Base-by-base conservation (phyloP, 306 rosid genomes). In the Gleditsia sinensis region DNA sequence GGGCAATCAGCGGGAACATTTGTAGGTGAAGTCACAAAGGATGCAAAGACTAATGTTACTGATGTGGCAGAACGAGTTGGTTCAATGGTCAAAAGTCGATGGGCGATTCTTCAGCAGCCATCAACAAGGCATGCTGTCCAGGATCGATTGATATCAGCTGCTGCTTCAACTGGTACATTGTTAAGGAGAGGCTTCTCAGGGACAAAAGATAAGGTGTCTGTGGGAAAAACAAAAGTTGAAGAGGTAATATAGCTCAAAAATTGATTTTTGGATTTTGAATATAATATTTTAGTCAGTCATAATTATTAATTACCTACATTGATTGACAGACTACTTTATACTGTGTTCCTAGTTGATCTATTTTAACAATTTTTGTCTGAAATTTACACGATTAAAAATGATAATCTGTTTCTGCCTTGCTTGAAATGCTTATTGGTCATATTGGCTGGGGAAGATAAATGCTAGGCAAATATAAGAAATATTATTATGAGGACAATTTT, bases 191-290 rank as follows among this genome's bases (percentile, higher is more conserved):
- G 99, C 43, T 45, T 92, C 43, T 28, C 90, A 0, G 99, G 86
- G 79, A 94, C 99, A 48, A 94, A 92, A 79, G 99, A 94, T 30
- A 94, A 92, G 84, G 97, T 86, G 71, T 83, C 67, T 37, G 90
- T 88, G 54, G 99, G 99, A 33, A 94, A 86, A 84, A 83, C 83
- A 25, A 94, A 90, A 85, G 99, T 94, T 77, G 99, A 92, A 83
- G 97, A 94, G 97, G 99, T 90, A 87, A 78, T 61, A 45, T 42
- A 32, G 40, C 79, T 43, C 50, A 54, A 49, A 33, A 56, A 70
- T 43, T 69, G 49, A 49, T 76, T 30, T 53, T 20, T 48, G 17
- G 63, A 48, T 32, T 75, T 43, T 66, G 54, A 14, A 9, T 23
- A 10, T 67, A 33, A 28, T 8, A 24, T 59, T 78, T 16, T 46